These are phyloP conservation scores for Stagonosporopsis vannaccii DNA, from an alignment of 2,329 filamentous ascomycete species.

Conservation along the genomic window DNA sequence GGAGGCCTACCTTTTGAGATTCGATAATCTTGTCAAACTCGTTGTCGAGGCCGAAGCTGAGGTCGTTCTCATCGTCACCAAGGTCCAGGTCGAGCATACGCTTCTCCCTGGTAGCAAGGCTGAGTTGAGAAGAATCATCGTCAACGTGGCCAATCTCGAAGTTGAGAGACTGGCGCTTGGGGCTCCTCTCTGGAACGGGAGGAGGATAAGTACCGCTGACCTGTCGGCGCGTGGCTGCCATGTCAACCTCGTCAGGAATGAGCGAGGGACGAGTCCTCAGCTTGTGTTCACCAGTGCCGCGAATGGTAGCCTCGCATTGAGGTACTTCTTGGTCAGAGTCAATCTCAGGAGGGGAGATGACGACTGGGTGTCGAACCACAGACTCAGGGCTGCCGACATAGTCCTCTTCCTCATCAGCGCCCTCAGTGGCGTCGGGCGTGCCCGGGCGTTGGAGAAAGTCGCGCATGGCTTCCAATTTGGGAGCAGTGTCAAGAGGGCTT, in stretches of 20 bases:
- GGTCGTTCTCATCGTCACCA: constrained; percentile 71
- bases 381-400: constrained; percentile 78
- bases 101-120: constrained; percentile 42
- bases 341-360: constrained; percentile 45
- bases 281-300: constrained; percentile 77
- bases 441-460: constrained; percentile 57
- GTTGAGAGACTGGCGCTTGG: constrained; percentile 48
- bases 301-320: constrained; percentile 85
- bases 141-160: constrained; percentile 44
- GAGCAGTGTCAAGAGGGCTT: constrained; percentile 42
- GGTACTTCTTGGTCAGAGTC: constrained; percentile 72
- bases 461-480: constrained; percentile 49
- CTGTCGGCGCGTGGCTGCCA: constrained; percentile 85
- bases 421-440: constrained; percentile 57
- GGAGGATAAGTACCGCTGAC: constrained; percentile 76
- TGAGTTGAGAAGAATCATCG: constrained; percentile 41
- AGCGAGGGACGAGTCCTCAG: constrained; percentile 89
- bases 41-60: constrained; percentile 84
- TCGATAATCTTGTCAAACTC: constrained; percentile 97
- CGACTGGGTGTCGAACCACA: constrained; percentile 79
- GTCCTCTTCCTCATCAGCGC: constrained; percentile 49
- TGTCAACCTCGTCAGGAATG: constrained; percentile 83
- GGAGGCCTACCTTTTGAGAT: constrained; percentile 85
- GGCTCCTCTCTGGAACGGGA: constrained; percentile 48
- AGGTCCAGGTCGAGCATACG: constrained; percentile 79